These are phyloP conservation scores for Ormosia semicastrata DNA, from an alignment of 306 rosid species.

Conservation along the genomic window DNA sequence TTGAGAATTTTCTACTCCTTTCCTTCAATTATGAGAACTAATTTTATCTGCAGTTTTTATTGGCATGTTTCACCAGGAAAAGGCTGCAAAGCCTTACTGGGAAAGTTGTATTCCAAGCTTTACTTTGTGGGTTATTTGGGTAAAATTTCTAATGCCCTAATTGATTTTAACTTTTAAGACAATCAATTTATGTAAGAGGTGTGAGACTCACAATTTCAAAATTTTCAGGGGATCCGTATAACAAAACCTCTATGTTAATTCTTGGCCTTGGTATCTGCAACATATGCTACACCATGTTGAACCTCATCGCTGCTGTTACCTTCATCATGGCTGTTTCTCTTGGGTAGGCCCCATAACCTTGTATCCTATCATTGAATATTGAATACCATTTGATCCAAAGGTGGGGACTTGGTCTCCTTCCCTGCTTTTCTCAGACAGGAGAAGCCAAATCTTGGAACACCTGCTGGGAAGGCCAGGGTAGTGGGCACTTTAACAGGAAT, in stretches of 20 bases:
- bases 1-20: background rate
- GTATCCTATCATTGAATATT: background rate
- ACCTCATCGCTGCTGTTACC: slow-evolving; percentile 60
- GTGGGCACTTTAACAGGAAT: slow-evolving; percentile 42
- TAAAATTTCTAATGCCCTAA: slow-evolving; percentile 10
- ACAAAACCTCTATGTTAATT: slow-evolving; percentile 48
- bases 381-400: slow-evolving; percentile 9
- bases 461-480: slow-evolving; percentile 43
- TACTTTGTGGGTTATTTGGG: slow-evolving; percentile 74
- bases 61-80: slow-evolving; percentile 34
- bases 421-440: slow-evolving; percentile 29
- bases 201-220: background rate
- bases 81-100: slow-evolving; percentile 40
- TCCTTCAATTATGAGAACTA: background rate
- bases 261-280: slow-evolving; percentile 48
- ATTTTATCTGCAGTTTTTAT: background rate
- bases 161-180: background rate
- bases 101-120: slow-evolving; percentile 44
- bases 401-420: background rate
- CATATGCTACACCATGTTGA: slow-evolving; percentile 51
- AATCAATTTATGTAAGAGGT: background rate
- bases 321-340: slow-evolving; percentile 47
- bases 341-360: slow-evolving; percentile 27
- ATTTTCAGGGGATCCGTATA: slow-evolving; percentile 55
- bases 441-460: slow-evolving; percentile 33